These are phyloP conservation scores for Diaporthe vexans DNA, from an alignment of 2,329 filamentous ascomycete species.

Conservation along the genomic window DNA sequence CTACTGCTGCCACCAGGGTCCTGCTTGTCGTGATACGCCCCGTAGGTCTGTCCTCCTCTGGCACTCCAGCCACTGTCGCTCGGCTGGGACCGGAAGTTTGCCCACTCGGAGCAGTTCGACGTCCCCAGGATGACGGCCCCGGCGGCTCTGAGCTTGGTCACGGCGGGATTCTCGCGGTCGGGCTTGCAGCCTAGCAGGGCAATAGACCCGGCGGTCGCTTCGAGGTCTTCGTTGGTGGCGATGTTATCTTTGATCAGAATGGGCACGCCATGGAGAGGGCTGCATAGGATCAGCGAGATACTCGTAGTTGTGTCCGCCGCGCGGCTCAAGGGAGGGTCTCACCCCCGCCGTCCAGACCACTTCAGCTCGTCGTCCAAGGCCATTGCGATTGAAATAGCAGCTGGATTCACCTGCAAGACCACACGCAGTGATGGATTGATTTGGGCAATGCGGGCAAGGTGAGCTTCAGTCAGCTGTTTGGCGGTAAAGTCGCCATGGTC, in stretches of 20 bases:
- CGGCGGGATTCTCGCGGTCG: background rate
- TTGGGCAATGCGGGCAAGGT: background rate
- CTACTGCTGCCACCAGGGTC: constrained; percentile 73
- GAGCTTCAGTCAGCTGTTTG: background rate
- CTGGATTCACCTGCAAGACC: background rate
- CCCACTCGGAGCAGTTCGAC: constrained; percentile 75
- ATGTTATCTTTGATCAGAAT: background rate
- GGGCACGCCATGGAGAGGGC: background rate
- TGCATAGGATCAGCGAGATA: background rate
- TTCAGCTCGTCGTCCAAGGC: background rate
- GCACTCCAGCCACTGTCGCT: constrained; percentile 75
- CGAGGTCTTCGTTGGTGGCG: background rate
- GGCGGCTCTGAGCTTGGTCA: constrained; percentile 59
- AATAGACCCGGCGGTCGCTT: background rate
- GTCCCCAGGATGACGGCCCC: constrained; percentile 66
- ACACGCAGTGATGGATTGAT: background rate
- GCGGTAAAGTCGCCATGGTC: constrained; percentile 2
- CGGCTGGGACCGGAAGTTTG: constrained; percentile 70
- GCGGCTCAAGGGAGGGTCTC: background rate
- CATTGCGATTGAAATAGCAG: background rate
- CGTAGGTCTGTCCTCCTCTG: constrained; percentile 71
- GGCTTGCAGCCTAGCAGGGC: background rate
- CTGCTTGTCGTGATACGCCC: constrained; percentile 71
- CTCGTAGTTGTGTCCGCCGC: background rate
- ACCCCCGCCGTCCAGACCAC: background rate